These are phyloP conservation scores for Primulina huaijiensis DNA, from an alignment of 257 asterid genomes.

Conservation along the genomic window DNA sequence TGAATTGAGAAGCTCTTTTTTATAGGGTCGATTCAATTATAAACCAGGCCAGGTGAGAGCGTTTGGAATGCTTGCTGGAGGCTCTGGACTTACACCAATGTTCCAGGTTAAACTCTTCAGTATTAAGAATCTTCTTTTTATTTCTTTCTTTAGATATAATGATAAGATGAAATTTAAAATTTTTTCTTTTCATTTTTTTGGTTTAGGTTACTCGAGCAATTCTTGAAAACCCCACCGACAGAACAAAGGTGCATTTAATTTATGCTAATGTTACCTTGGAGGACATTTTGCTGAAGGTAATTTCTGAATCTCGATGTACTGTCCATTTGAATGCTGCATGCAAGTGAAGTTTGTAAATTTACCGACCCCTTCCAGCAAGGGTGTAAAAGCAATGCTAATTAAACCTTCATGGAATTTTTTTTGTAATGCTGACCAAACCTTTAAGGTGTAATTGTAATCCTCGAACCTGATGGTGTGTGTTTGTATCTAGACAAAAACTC, in stretches of 20 bases:
- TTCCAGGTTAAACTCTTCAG: conserved; percentile 44
- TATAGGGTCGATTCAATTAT: conserved; percentile 62
- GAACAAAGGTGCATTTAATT: conserved; percentile 71
- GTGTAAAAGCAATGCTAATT: not conserved
- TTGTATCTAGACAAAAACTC: not conserved
- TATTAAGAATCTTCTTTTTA: conserved; percentile 8
- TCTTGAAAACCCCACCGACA: conserved; percentile 75
- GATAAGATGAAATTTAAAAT: not conserved
- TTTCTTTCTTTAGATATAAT: conserved; percentile 8
- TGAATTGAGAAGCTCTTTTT: not conserved
- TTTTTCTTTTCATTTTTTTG: conserved; percentile 1
- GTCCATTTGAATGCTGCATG: conserved; percentile 17
- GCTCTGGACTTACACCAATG: conserved; percentile 73
- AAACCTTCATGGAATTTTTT: not conserved
- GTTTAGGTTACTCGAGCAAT: conserved; percentile 86
- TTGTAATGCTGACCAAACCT: not conserved
- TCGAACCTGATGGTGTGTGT: not conserved
- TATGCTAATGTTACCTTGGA: conserved; percentile 88
- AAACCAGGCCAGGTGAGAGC: conserved; percentile 64
- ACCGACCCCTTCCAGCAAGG: not conserved
- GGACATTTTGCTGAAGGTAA: conserved; percentile 90
- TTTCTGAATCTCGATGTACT: conserved; percentile 5
- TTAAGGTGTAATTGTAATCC: not conserved
- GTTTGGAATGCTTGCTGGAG: conserved; percentile 74
- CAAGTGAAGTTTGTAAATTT: not conserved